Evolutionary conservation across 176 grass and related monocot species (phyloP), one percentile per base, ranked within the genome.

Genomic region (Cocos nucifera): DNA sequence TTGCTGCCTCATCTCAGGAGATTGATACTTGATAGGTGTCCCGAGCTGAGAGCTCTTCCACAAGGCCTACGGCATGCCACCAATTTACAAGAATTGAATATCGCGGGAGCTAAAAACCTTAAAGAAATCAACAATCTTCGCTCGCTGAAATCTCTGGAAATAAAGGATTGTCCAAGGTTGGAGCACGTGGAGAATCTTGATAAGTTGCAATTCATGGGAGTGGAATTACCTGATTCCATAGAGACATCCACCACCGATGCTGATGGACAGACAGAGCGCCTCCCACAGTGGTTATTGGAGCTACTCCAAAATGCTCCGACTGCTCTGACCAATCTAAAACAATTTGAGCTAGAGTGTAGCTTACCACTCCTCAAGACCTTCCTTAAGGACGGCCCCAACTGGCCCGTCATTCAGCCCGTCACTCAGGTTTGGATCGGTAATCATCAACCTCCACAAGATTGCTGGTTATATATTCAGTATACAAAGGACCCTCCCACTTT

Each of bases 221-320:
- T 27, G 4, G 0, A 4, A 0, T 27, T 32, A 23, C 2, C 23
- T 23, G 1, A 1, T 23, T 23, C 23, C 23, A 23, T 76, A 0
- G 86, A 86, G 63, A 93, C 84, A 26, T 93, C 84, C 68, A 84
- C 83, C 61, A 84, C 87, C 3, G 84, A 93, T 58, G 77, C 48
- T 93, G 64, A 69, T 93, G 20, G 87, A 75, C 74, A 84, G 87
- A 67, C 84, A 84, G 84, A 93, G 67, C 58, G 78, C 6, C 87
- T 93, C 55, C 89, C 89, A 3, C 67, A 71, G 59, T 93, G 89
- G 89, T 56, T 93, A 50, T 71, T 79, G 63, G 69, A 64, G 60
- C 56, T 93, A 54, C 76, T 88, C 69, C 72, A 51, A 16, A 79
- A 81, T 16, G 24, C 23, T 28, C 17, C 58, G 5, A n/a, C 22